A percentile compares a stretch with the other conserved stretches of the same genome.
Conservation (phyloP, 805 yeast species). For the Starmerella stigmatis region DNA sequence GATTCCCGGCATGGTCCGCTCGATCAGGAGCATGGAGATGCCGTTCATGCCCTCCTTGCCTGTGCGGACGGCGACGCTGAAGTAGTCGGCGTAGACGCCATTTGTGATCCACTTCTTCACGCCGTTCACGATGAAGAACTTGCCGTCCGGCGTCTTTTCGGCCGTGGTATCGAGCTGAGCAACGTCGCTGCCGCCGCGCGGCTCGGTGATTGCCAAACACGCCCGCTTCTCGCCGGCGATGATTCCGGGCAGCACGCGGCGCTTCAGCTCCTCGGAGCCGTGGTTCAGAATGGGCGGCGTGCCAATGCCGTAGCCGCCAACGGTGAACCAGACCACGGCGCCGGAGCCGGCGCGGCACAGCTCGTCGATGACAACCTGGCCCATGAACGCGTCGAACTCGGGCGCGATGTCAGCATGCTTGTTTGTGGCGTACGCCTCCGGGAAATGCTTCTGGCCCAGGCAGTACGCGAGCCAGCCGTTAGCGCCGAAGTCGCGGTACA, state of each 20-base stretch:
- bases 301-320: constrained; percentile 37
- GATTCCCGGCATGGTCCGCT: constrained; percentile 34
- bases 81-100: constrained; percentile 37
- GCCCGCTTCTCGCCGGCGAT: constrained; percentile 34
- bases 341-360: constrained; percentile 36
- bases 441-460: constrained; percentile 29
- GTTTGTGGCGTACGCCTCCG: constrained; percentile 29
- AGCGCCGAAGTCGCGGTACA: constrained; percentile 31
- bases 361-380: constrained; percentile 33
- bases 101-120: constrained; percentile 40
- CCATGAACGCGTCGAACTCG: constrained; percentile 34
- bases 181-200: constrained; percentile 38
- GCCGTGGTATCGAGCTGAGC: constrained; percentile 36
- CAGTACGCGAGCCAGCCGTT: constrained; percentile 34
- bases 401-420: constrained; percentile 27
- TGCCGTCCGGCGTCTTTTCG: constrained; percentile 34
- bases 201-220: constrained; percentile 37
- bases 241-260: constrained; percentile 33
- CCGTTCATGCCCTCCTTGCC: constrained; percentile 36
- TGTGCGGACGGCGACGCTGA: constrained; percentile 38
- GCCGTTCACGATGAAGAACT: constrained; percentile 36
- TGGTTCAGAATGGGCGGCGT: constrained; percentile 34
- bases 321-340: constrained; percentile 34
- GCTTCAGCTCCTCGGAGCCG: constrained; percentile 26
- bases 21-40: constrained; percentile 35